Percentiles rank a stretch among this genome's conserved stretches.
Conservation (phyloP, 2,329 filamentous ascomycete species). For the Xylaria sp. region DNA sequence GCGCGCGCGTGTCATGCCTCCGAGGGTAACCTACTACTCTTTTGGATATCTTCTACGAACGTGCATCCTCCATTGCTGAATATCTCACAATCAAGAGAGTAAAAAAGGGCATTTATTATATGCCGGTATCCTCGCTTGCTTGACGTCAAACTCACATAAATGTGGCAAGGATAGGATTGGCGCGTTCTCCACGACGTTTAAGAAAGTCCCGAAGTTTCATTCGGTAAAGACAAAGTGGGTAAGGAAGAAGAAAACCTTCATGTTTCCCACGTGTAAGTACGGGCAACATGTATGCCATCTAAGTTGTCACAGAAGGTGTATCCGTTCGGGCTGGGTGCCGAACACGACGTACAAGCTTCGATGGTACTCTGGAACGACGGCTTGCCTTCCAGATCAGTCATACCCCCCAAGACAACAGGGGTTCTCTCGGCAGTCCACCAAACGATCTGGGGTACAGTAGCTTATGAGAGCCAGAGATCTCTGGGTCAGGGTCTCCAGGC, state of each 20-base stretch:
- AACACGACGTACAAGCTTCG: slow-evolving; percentile 36
- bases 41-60: slow-evolving; percentile 20
- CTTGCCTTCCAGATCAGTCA: slow-evolving; percentile 44
- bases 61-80: slow-evolving; percentile 10
- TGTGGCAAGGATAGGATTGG: slow-evolving; percentile 28
- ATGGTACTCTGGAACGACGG: slow-evolving; percentile 45
- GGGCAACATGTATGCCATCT: slow-evolving; percentile 5
- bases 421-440: slow-evolving; percentile 31
- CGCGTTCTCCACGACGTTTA: slow-evolving; percentile 43
- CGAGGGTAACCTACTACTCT: slow-evolving; percentile 25
- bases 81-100: not conserved
- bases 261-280: slow-evolving; percentile 30
- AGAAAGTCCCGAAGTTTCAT: slow-evolving; percentile 48
- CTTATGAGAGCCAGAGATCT: slow-evolving; percentile 32
- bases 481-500: slow-evolving; percentile 26
- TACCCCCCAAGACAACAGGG: slow-evolving; percentile 25
- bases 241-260: slow-evolving; percentile 32
- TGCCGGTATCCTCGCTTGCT: slow-evolving; percentile 34
- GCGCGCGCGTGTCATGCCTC: slow-evolving; percentile 33
- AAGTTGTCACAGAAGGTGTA: slow-evolving; percentile 5
- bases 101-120: slow-evolving; percentile 30
- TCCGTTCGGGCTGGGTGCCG: slow-evolving; percentile 25
- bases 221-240: slow-evolving; percentile 42
- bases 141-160: slow-evolving; percentile 32
- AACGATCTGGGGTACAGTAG: slow-evolving; percentile 39